Conservation (phyloP, 306 rosid genomes). For the Carpinus viminea region DNA sequence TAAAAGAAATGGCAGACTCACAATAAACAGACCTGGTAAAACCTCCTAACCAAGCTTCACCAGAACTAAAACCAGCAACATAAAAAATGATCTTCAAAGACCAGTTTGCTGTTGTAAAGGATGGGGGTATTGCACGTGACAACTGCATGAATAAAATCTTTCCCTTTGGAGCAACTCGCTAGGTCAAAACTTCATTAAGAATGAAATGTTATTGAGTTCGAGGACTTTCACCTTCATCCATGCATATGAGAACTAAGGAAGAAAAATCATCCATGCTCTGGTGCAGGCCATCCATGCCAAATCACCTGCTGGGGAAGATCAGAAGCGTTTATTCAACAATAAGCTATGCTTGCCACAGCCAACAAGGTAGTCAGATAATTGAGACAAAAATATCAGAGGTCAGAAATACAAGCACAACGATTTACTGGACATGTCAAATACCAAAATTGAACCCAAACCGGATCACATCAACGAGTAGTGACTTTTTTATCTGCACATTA, state of each 20-base stretch:
- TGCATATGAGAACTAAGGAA: not conserved
- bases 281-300: constrained; percentile 1
- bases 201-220: not conserved
- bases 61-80: not conserved
- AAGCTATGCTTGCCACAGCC: not conserved
- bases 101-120: not conserved
- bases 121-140: not conserved
- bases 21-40: constrained; percentile 1
- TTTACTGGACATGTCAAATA: not conserved
- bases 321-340: not conserved
- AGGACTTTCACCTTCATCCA: not conserved
- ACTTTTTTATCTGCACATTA: not conserved
- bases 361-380: not conserved
- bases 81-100: not conserved
- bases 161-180: not conserved
- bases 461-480: not conserved
- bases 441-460: not conserved
- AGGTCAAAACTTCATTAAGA: not conserved
- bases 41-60: not conserved
- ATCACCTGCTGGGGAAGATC: not conserved
- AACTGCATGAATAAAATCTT: not conserved
- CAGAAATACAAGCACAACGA: not conserved
- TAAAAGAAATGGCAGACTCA: not conserved
- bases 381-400: not conserved
- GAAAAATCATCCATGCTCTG: not conserved